These are phyloP conservation scores for Botrytis byssoidea DNA, from an alignment of 2,329 filamentous ascomycete species.

Conservation along the genomic window DNA sequence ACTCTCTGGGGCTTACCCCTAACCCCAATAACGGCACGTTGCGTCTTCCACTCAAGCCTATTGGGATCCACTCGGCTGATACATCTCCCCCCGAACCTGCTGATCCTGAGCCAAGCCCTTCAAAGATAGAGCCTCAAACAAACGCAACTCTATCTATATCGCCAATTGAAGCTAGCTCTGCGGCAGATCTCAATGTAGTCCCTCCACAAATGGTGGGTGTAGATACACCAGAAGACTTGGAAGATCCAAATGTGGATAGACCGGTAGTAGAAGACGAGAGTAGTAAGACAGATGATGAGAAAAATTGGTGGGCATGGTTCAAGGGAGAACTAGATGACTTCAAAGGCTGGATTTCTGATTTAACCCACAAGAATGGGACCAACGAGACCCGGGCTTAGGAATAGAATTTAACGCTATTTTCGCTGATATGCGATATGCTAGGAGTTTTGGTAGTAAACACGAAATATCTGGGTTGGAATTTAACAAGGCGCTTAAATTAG, in stretches of 20 bases:
- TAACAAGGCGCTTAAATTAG: neutral
- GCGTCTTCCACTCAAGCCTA: slow-evolving; percentile 58
- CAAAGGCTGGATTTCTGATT: slow-evolving; percentile 32
- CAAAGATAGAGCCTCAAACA: slow-evolving; percentile 19
- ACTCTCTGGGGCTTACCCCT: slow-evolving; percentile 73
- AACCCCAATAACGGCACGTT: slow-evolving; percentile 86
- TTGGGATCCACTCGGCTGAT: slow-evolving; percentile 51
- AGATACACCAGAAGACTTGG: slow-evolving; percentile 30
- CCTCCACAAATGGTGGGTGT: slow-evolving; percentile 36
- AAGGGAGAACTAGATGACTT: slow-evolving; percentile 48
- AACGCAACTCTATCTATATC: slow-evolving; percentile 34
- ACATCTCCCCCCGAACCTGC: slow-evolving; percentile 49
- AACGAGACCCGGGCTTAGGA: neutral
- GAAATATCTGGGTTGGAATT: neutral
- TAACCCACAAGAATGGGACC: slow-evolving; percentile 4
- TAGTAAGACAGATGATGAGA: slow-evolving; percentile 30
- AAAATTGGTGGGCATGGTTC: slow-evolving; percentile 53
- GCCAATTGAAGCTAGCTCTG: slow-evolving; percentile 34
- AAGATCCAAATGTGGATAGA: slow-evolving; percentile 30
- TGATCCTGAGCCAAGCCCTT: slow-evolving; percentile 46
- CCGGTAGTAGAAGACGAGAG: slow-evolving; percentile 32
- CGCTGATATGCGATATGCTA: neutral
- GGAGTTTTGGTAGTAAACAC: slow-evolving; percentile 1
- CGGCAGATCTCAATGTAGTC: slow-evolving; percentile 31
- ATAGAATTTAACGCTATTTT: neutral